These are phyloP conservation scores for Pseudotsuga menziesii DNA, from an alignment of 75 land plant species.

Conservation along the genomic window DNA sequence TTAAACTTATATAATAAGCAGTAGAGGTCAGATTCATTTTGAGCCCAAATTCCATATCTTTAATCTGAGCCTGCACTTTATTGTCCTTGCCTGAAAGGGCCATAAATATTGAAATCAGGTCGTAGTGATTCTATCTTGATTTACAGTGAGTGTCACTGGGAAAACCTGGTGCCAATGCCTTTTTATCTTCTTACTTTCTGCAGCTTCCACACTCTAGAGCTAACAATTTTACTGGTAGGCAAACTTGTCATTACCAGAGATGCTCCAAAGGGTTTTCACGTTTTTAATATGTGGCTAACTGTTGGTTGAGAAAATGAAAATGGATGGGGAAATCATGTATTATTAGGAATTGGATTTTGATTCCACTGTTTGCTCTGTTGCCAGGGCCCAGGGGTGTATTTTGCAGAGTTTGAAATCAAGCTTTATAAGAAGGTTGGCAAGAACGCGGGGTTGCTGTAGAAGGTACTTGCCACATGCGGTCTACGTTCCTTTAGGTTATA, in stretches of 20 bases:
- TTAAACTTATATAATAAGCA: not conserved
- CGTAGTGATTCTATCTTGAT: not conserved
- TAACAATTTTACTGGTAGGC: not conserved
- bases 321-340: not conserved
- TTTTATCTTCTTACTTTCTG: not conserved
- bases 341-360: not conserved
- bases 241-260: not conserved
- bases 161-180: not conserved
- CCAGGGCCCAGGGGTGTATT: too few species aligned
- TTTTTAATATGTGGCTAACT: not conserved
- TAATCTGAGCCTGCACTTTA: not conserved
- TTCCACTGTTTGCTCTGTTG: not conserved
- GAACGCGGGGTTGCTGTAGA: not conserved
- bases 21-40: not conserved
- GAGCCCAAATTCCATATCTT: not conserved
- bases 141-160: too few species aligned
- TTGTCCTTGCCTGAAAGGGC: not conserved
- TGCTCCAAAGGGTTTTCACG: not conserved
- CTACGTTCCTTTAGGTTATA: not conserved
- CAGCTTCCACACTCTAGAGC: not conserved
- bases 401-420: too few species aligned
- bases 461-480: not conserved
- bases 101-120: not conserved
- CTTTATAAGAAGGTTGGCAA: not conserved
- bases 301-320: not conserved